Evolutionary conservation across 2,329 filamentous ascomycete genomes (phyloP), one percentile per base, ranked within the genome.

Genomic region (Pseudocercospora eumusae): DNA sequence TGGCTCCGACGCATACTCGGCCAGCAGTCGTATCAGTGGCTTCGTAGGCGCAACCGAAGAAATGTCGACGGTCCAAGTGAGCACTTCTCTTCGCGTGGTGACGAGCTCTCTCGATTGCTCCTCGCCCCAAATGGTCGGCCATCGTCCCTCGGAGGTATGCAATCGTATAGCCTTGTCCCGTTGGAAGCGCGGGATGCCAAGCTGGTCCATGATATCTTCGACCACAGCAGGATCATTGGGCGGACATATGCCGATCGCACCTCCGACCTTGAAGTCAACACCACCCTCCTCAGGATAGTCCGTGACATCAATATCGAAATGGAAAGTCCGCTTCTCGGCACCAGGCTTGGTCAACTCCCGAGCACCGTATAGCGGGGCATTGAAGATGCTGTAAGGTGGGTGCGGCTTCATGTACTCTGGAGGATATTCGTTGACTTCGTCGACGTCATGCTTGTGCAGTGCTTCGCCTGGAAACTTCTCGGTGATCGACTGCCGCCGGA

Each of bases 81-180:
- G 81, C n/a, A 99, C 81, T 75, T 96, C 93, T 55, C 93, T 85
- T 53, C 93, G 87, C 0, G 93, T 98, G 3, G 93, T 96, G 60
- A 93, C 82, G n/a, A 99, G 81, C 74, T 95, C 88, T 60, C 95
- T 86, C 6, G 93, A 78, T 76, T 90, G 79, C 20, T 98, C 93
- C 1, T 96, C 91, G 45, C 93, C 95, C 95, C 95, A 99, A 55
- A 99, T 96, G 0, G 95, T 99, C 3, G 95, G 95, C 93, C 93
- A 99, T 55, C 95, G 85, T 33, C 93, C 93, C 64, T 83, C 85
- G 36, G 84, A 86, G 0, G 95, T 98, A 75, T 87, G 88, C 69
- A 98, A 79, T 18, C 89, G 81, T 18, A 96, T 84, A 13, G 89
- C 88, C 81, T 91, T 95, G 78, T 96, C 90, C 28, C 95, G 89